Conservation (phyloP, 305 asterid species). For the Solanum hybrid region DNA sequence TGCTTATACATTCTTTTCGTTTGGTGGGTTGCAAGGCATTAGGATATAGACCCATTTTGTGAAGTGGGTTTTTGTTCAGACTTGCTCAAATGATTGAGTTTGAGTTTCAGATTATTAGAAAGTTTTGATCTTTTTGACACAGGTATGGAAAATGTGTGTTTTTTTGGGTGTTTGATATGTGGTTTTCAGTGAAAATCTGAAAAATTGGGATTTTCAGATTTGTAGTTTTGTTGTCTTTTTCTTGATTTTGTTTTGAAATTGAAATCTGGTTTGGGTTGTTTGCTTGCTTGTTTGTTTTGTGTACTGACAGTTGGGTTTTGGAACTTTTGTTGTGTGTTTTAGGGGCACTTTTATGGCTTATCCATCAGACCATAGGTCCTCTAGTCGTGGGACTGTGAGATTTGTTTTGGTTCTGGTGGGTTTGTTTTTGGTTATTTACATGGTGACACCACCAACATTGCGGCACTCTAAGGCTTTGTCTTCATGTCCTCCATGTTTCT, state of each 20-base stretch:
- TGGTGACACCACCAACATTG: constrained; percentile 10
- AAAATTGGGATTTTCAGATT: neutral
- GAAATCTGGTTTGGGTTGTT: neutral
- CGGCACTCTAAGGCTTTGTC: neutral
- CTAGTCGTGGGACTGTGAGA: constrained; percentile 13
- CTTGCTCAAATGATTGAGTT: constrained; percentile 18
- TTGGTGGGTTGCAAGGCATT: neutral
- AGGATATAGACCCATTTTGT: neutral
- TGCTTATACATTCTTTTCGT: neutral
- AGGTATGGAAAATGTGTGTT: constrained; percentile 8
- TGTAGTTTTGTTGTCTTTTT: neutral
- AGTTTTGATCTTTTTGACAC: constrained; percentile 14
- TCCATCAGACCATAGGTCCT: constrained; percentile 18
- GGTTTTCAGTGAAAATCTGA: neutral
- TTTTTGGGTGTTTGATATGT: neutral
- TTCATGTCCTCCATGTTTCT: constrained; percentile 30
- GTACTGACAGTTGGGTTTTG: neutral
- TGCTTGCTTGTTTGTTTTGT: neutral
- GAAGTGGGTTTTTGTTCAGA: neutral
- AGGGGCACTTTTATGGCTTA: constrained; percentile 24
- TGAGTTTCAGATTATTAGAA: neutral
- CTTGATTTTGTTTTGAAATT: neutral
- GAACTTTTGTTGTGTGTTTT: neutral
- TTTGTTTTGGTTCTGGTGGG: constrained; percentile 10
- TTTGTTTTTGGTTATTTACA: constrained; percentile 7